A percentile compares a stretch with the other conserved stretches of the same genome.
phyloP scores from a whole-genome alignment of 2,329 filamentous ascomycete genomes.

The Elsinoe australis region DNA sequence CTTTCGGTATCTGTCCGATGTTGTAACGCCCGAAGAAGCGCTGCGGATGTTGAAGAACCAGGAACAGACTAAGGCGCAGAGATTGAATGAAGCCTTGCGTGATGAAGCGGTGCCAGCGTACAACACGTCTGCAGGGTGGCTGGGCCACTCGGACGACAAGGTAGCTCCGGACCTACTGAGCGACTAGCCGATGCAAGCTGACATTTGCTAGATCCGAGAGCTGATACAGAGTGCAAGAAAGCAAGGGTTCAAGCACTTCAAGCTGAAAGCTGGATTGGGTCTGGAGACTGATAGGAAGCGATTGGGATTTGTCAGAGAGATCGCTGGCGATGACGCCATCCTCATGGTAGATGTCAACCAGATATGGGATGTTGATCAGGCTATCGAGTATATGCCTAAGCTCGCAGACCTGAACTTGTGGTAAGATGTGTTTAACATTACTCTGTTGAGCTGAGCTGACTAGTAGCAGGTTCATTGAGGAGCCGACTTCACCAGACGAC shows the following conservation, averaged over 20 bases:
- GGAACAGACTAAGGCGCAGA: slow-evolving; percentile 59
- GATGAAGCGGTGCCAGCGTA: slow-evolving; percentile 78
- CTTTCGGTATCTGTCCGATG: slow-evolving; percentile 90
- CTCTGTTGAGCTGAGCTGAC: neutral
- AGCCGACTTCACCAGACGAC: slow-evolving; percentile 85
- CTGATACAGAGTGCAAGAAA: slow-evolving; percentile 65
- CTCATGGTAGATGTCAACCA: slow-evolving; percentile 90
- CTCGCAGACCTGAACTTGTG: slow-evolving; percentile 77
- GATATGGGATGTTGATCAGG: slow-evolving; percentile 83
- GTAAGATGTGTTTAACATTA: slow-evolving; percentile 28
- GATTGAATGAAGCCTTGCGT: slow-evolving; percentile 64
- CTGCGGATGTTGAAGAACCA: slow-evolving; percentile 59
- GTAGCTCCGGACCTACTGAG: neutral
- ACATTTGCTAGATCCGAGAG: slow-evolving; percentile 73
- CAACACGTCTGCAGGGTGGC: slow-evolving; percentile 82
- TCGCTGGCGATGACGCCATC: slow-evolving; percentile 78
- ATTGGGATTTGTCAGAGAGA: slow-evolving; percentile 64
- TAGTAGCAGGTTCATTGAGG: slow-evolving; percentile 65
- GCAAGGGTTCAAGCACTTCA: slow-evolving; percentile 78
- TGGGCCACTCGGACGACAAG: slow-evolving; percentile 32
- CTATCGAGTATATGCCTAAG: slow-evolving; percentile 76
- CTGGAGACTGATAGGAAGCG: slow-evolving; percentile 64
- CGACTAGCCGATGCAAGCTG: slow-evolving; percentile 53
- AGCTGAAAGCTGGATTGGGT: slow-evolving; percentile 75
- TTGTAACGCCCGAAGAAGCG: slow-evolving; percentile 77